Percentiles rank a stretch among this genome's conserved stretches.
Conservation (phyloP, 352 stramenopile genomes). For the Peronospora farinosa region DNA sequence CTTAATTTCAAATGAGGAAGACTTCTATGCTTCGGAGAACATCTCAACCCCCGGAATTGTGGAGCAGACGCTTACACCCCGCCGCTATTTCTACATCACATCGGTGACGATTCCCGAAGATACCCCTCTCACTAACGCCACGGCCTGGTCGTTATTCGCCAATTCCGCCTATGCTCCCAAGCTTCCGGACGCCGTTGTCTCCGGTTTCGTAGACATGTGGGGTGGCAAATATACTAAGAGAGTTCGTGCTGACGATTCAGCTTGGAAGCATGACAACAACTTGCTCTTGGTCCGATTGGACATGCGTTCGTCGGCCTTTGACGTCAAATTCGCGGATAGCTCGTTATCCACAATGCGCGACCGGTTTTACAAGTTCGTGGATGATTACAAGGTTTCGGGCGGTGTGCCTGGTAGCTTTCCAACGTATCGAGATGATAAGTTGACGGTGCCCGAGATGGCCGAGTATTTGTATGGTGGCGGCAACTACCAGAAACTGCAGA, state of each 20-base stretch:
- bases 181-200: conserved; percentile 15
- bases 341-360: conserved; percentile 16
- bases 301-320: conserved; percentile 18
- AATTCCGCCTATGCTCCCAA: conserved; percentile 15
- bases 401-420: conserved; percentile 21
- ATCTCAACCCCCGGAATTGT: conserved; percentile 17
- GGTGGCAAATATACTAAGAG: conserved; percentile 14
- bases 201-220: conserved; percentile 23
- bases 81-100: conserved; percentile 26
- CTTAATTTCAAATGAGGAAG: conserved; percentile 11
- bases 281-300: conserved; percentile 25
- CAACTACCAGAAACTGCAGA: conserved; percentile 23
- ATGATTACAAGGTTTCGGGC: conserved; percentile 20
- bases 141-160: conserved; percentile 16
- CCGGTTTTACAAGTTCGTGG: conserved; percentile 22
- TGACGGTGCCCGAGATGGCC: conserved; percentile 21
- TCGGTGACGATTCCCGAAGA: conserved; percentile 23
- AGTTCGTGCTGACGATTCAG: conserved; percentile 15
- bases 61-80: conserved; percentile 14
- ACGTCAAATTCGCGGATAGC: conserved; percentile 19
- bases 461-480: conserved; percentile 21
- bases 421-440: conserved; percentile 27
- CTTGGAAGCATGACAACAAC: conserved; percentile 26
- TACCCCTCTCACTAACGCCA: conserved; percentile 15
- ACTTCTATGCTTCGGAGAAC: conserved; percentile 19